Conservation (phyloP, 371 early-diverging fungal genomes). For the Dichotomocladium elegans region DNA sequence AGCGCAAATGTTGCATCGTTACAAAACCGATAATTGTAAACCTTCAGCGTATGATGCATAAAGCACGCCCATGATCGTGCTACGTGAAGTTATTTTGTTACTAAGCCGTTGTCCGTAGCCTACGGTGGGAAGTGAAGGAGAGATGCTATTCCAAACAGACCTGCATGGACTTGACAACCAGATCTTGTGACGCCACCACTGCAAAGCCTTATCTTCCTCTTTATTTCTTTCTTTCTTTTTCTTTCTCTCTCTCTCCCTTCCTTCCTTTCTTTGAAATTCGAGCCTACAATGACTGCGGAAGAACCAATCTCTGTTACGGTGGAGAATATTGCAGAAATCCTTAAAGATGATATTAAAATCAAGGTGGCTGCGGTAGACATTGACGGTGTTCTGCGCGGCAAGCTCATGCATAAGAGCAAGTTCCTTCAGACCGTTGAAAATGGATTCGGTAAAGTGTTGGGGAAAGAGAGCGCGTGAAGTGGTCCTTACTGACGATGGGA, state of each 20-base stretch:
- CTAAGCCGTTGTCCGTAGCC: no score
- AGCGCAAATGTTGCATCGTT: no score
- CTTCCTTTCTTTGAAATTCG: not conserved
- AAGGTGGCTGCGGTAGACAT: conserved; percentile 74
- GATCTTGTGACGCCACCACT: no score
- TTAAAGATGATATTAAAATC: conserved; percentile 42
- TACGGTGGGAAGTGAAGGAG: no score
- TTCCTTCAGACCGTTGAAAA: conserved; percentile 58
- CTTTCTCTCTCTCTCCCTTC: not conserved
- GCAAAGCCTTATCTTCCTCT: no score
- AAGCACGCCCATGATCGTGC: no score
- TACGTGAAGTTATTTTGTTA: no score
- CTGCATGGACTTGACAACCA: no score
- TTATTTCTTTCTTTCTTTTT: not conserved
- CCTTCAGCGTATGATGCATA: no score
- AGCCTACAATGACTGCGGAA: conserved; percentile 6
- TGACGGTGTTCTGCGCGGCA: conserved; percentile 77
- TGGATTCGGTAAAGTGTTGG: conserved; percentile 61
- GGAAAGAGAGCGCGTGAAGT: not conserved
- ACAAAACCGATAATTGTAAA: no score
- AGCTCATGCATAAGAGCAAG: conserved; percentile 66
- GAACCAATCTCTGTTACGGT: conserved; percentile 11
- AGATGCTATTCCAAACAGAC: no score
- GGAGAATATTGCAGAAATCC: conserved; percentile 23
- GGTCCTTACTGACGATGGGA: not conserved